phyloP scores from a whole-genome alignment of 2,329 filamentous ascomycete species.

The Boeremia exigua region DNA sequence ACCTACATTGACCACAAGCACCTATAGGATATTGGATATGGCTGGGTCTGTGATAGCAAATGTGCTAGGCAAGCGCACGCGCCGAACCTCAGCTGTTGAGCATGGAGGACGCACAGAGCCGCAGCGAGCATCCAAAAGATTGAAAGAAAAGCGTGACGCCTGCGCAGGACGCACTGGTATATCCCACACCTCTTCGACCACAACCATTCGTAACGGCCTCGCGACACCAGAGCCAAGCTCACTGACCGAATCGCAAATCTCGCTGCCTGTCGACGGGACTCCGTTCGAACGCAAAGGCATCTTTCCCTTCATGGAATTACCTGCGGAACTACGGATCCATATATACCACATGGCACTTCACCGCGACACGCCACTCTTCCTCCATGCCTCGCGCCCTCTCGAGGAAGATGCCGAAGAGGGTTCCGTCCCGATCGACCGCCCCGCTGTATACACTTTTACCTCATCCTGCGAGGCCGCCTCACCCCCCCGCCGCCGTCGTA shows the following conservation, averaged over 20 bases:
- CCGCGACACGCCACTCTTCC: conserved; percentile 36
- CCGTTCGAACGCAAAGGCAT: conserved; percentile 5
- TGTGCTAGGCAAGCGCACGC: conserved; percentile 16
- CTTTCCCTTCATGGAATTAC: conserved; percentile 53
- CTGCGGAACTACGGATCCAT: conserved; percentile 54
- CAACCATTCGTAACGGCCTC: conserved; percentile 19
- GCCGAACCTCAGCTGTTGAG: neutral
- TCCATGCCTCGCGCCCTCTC: conserved; percentile 31
- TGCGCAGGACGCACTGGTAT: conserved; percentile 1
- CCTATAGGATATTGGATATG: conserved; percentile 4
- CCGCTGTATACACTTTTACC: neutral
- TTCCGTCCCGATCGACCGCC: neutral
- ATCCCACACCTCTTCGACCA: neutral
- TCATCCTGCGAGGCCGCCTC: neutral
- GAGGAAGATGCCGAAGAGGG: conserved; percentile 20
- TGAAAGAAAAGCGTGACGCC: conserved; percentile 6
- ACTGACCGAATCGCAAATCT: conserved; percentile 23
- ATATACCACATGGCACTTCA: conserved; percentile 51
- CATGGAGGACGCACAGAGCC: conserved; percentile 10
- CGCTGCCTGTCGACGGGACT: neutral
- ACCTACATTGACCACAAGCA: neutral
- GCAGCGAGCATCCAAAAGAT: conserved; percentile 13
- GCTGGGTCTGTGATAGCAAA: neutral
- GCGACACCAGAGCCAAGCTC: conserved; percentile 30
- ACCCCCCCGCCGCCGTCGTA: neutral